A percentile compares a stretch with the other conserved stretches of the same genome.
phyloP scores from a whole-genome alignment of 768 basidiomycete genomes.

The Mycena filopes region DNA sequence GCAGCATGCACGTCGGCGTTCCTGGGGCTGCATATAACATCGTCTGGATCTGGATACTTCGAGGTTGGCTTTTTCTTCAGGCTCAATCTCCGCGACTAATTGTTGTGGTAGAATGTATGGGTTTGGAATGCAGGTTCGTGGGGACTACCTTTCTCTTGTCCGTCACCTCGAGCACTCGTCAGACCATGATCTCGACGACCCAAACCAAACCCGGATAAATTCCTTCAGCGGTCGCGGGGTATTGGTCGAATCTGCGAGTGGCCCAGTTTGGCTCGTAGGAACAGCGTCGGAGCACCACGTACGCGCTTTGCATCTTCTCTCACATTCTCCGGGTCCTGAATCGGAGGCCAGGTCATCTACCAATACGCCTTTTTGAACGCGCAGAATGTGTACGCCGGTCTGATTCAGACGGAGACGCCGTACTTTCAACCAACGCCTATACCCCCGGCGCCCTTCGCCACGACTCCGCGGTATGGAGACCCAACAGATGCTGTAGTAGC shows the following conservation, averaged over 20 bases:
- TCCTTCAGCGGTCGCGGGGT: not conserved
- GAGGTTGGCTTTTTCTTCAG: not conserved
- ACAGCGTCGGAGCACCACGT: slow-evolving; percentile 6
- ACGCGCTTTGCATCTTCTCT: not conserved
- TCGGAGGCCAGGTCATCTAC: not conserved
- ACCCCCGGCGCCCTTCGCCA: slow-evolving; percentile 53
- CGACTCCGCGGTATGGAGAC: slow-evolving; percentile 48
- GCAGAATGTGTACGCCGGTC: slow-evolving; percentile 59
- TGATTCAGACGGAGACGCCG: slow-evolving; percentile 65
- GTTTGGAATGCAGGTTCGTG: slow-evolving; percentile 3
- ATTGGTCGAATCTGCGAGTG: not conserved
- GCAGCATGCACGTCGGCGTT: not conserved
- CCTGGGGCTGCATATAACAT: not conserved
- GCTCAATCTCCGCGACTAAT: not conserved
- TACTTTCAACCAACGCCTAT: slow-evolving; percentile 62
- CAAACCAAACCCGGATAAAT: not conserved
- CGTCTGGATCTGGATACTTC: not conserved
- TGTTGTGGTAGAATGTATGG: not conserved
- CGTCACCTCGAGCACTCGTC: no score
- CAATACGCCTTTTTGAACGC: slow-evolving; percentile 60
- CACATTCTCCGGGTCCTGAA: not conserved
- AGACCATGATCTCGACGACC: slow-evolving; percentile 1
- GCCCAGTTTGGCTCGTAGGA: slow-evolving; percentile 1
- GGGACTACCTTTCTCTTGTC: not conserved
- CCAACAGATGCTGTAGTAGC: slow-evolving; percentile 18